A percentile compares a stretch with the other conserved stretches of the same genome.
These are phyloP conservation scores for Lepidium aucheri DNA, from an alignment of 345 rosid species.

Conservation along the genomic window DNA sequence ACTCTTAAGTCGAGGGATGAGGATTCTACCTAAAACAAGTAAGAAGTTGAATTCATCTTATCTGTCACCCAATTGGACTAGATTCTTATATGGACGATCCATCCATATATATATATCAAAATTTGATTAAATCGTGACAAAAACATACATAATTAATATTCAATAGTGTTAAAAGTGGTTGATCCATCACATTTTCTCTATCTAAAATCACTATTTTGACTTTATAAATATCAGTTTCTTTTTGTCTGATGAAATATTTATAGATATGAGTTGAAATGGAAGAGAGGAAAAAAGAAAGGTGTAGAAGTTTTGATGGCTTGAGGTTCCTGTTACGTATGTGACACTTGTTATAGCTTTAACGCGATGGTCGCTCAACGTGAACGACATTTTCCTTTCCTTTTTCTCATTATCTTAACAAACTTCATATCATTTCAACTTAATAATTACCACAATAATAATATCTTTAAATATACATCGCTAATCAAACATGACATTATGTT, in stretches of 20 bases:
- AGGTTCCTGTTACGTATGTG: slow-evolving; percentile 15
- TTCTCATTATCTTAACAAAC: neutral
- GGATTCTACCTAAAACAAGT: neutral
- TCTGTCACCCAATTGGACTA: neutral
- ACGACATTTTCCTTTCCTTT: slow-evolving; percentile 19
- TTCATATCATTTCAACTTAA: neutral
- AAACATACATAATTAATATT: neutral
- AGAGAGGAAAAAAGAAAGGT: neutral
- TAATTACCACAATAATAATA: neutral
- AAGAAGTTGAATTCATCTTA: neutral
- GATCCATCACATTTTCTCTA: neutral
- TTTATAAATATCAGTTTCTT: too few species aligned
- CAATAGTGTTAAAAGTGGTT: neutral
- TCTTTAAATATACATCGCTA: too few species aligned
- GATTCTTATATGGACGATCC: neutral
- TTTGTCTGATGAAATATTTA: too few species aligned
- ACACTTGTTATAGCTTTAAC: slow-evolving; percentile 22
- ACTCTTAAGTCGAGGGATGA: neutral
- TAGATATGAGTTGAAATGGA: neutral
- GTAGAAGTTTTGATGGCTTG: slow-evolving; percentile 3
- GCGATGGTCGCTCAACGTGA: slow-evolving; percentile 31
- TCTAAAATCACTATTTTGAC: neutral
- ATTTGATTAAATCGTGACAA: neutral
- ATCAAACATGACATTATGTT: too few species aligned
- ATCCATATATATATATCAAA: neutral